phyloP scores from a whole-genome alignment of 2,329 filamentous ascomycete species.

The Trichoderma lentiforme region DNA sequence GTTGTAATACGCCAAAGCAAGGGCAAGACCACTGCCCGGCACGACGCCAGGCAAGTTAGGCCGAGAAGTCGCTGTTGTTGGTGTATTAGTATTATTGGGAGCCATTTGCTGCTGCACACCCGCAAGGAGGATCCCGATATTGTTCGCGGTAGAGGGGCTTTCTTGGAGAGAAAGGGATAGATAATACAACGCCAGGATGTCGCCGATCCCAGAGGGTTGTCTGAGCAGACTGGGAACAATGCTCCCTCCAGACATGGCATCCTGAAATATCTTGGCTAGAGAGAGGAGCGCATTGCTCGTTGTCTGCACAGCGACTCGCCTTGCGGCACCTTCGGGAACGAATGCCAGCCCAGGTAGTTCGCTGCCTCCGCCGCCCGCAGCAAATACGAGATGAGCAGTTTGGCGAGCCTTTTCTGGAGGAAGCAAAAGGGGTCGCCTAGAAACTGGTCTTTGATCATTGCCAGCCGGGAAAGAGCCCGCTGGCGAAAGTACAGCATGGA shows the following conservation, averaged over 20 bases:
- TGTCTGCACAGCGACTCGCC: slow-evolving; percentile 80
- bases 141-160: slow-evolving; percentile 96
- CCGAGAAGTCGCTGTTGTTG: slow-evolving; percentile 22
- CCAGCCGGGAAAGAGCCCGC: slow-evolving; percentile 18
- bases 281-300: slow-evolving; percentile 95
- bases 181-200: slow-evolving; percentile 94
- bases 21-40: slow-evolving; percentile 79
- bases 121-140: slow-evolving; percentile 94
- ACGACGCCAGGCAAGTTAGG: slow-evolving; percentile 69
- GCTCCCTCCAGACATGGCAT: slow-evolving; percentile 78
- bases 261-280: slow-evolving; percentile 95
- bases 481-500: slow-evolving; percentile 65
- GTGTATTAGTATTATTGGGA: slow-evolving; percentile 29
- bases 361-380: slow-evolving; percentile 60
- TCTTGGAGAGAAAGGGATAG: slow-evolving; percentile 90
- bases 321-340: slow-evolving; percentile 66
- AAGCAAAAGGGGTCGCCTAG: slow-evolving; percentile 63
- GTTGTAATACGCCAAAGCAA: slow-evolving; percentile 91
- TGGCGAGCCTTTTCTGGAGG: slow-evolving; percentile 79
- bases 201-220: slow-evolving; percentile 73
- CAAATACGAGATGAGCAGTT: slow-evolving; percentile 80
- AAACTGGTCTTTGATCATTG: slow-evolving; percentile 11
- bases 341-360: slow-evolving; percentile 75
- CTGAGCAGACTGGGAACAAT: slow-evolving; percentile 52
- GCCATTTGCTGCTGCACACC: slow-evolving; percentile 70